Evolutionary conservation across 371 early-diverging fungal species (phyloP).

Genomic region (Zopfochytrium polystomum): DNA sequence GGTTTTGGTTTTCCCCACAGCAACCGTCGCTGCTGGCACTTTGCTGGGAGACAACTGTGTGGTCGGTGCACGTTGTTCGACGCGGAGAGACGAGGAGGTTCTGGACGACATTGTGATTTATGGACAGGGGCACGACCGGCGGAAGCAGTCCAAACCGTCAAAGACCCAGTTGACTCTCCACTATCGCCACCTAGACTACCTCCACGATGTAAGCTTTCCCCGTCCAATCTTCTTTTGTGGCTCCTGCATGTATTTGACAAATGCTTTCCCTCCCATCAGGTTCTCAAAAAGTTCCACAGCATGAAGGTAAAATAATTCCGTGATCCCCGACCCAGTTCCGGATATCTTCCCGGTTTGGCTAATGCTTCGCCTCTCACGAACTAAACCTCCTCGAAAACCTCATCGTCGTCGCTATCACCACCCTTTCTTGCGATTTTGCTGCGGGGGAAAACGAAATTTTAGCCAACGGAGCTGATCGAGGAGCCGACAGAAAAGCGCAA

Average conservation of each 20-base stretch:
- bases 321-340: no score
- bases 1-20: constrained; percentile 30
- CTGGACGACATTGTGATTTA: constrained; percentile 67
- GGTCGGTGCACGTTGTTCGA: constrained; percentile 67
- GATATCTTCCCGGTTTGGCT: background rate
- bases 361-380: background rate
- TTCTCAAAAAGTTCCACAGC: constrained; percentile 15
- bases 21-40: constrained; percentile 58
- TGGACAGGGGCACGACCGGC: constrained; percentile 58
- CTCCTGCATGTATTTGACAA: background rate
- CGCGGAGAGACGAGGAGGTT: constrained; percentile 61
- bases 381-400: constrained; percentile 21
- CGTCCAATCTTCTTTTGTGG: background rate
- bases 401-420: constrained; percentile 19
- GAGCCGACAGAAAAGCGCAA: background rate
- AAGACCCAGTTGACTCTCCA: constrained; percentile 56
- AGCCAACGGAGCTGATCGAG: background rate
- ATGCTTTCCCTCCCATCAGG: background rate
- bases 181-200: constrained; percentile 69
- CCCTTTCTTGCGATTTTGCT: background rate
- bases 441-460: background rate
- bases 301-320: constrained; percentile 13
- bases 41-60: constrained; percentile 70
- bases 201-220: constrained; percentile 29
- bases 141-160: constrained; percentile 46